Evolutionary conservation across 1,284 basidiomycete species (phyloP).

Genomic region (Fomitopsis palustris): DNA sequence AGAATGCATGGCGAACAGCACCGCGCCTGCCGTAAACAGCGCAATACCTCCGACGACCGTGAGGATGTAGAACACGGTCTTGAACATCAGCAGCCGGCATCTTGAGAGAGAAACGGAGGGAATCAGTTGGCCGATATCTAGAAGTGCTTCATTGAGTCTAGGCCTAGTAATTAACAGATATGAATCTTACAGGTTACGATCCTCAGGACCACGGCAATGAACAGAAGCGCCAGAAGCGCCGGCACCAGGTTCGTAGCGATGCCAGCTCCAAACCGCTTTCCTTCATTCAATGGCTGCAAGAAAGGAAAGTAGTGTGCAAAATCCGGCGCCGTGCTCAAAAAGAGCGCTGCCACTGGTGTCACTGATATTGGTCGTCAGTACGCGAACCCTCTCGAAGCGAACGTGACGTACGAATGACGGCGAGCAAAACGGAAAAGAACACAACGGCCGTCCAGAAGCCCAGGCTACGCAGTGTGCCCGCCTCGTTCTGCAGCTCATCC

Average conservation of each 20-base stretch:
- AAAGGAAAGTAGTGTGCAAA: slow-evolving; percentile 69
- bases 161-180: background rate
- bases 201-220: slow-evolving; percentile 51
- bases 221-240: slow-evolving; percentile 55
- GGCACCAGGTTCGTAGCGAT: slow-evolving; percentile 66
- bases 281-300: slow-evolving; percentile 48
- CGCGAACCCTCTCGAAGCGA: background rate
- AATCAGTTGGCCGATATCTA: slow-evolving; percentile 48
- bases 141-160: background rate
- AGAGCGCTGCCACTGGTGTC: slow-evolving; percentile 64
- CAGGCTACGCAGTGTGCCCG: slow-evolving; percentile 38
- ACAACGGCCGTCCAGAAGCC: slow-evolving; percentile 57
- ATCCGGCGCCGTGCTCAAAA: slow-evolving; percentile 65
- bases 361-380: slow-evolving; percentile 39
- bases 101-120: slow-evolving; percentile 61
- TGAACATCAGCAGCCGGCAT: slow-evolving; percentile 58
- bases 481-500: slow-evolving; percentile 65
- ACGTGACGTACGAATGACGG: slow-evolving; percentile 52
- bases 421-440: slow-evolving; percentile 49
- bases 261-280: slow-evolving; percentile 52
- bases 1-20: slow-evolving; percentile 63
- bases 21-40: slow-evolving; percentile 61
- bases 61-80: slow-evolving; percentile 65
- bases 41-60: slow-evolving; percentile 52
- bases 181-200: slow-evolving; percentile 51